phyloP scores from a whole-genome alignment of 1,284 basidiomycete genomes.

The Microbotryum lychnidis-dioicae region DNA sequence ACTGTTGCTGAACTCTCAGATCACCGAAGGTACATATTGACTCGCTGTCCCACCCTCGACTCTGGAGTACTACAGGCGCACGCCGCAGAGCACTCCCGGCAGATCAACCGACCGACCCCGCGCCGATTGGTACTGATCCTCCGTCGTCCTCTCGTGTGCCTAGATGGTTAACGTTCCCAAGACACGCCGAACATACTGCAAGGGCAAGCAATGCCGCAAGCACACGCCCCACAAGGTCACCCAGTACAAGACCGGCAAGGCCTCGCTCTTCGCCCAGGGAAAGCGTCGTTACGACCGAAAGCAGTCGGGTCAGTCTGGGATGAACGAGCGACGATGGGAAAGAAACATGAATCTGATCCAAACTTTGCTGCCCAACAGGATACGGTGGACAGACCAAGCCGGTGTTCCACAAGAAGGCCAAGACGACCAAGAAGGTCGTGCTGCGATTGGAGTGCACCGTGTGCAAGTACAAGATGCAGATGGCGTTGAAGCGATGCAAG shows the following conservation, averaged over 20 bases:
- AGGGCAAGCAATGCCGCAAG: slow-evolving; percentile 82
- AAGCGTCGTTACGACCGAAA: slow-evolving; percentile 87
- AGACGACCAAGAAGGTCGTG: slow-evolving; percentile 99
- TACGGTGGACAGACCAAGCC: slow-evolving; percentile 99
- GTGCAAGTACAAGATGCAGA: slow-evolving; percentile 94
- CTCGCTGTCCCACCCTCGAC: too few species aligned
- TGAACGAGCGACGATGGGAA: background rate
- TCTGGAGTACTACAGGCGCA: too few species aligned
- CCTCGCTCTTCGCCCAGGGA: slow-evolving; percentile 91
- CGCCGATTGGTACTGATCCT: too few species aligned
- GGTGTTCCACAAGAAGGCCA: slow-evolving; percentile 99
- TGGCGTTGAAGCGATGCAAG: slow-evolving; percentile 97
- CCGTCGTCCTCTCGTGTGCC: too few species aligned
- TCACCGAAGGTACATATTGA: too few species aligned
- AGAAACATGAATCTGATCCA: slow-evolving; percentile 45
- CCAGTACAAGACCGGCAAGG: slow-evolving; percentile 98
- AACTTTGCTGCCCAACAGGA: slow-evolving; percentile 61
- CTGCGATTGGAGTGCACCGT: slow-evolving; percentile 93
- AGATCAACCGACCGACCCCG: too few species aligned
- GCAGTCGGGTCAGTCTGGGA: slow-evolving; percentile 30
- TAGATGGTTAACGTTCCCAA: slow-evolving; percentile 87
- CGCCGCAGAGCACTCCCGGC: too few species aligned
- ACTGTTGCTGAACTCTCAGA: too few species aligned
- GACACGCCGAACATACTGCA: slow-evolving; percentile 71
- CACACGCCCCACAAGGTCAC: slow-evolving; percentile 86